Percentiles rank a stretch among this genome's conserved stretches.
Conservation (phyloP, 208 protist species). For the Trichomonas tenax region DNA sequence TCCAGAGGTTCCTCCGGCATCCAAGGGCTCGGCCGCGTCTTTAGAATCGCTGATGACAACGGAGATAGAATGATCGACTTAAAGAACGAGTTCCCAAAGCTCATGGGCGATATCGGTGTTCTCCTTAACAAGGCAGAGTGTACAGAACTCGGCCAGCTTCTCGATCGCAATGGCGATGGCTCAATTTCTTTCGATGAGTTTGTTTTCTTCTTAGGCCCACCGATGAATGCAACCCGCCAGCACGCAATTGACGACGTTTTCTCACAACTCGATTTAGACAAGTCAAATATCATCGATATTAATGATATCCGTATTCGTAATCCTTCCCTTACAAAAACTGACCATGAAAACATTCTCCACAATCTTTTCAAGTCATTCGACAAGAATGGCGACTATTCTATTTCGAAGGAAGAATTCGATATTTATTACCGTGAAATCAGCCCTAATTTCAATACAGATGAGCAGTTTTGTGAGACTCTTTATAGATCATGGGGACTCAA, state of each 20-base stretch:
- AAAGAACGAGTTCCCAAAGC: not conserved
- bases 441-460: not conserved
- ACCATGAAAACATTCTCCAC: not conserved
- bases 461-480: not conserved
- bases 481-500: not conserved
- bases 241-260: not conserved
- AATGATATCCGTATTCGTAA: not conserved
- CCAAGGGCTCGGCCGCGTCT: not conserved
- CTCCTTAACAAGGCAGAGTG: not conserved
- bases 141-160: not conserved
- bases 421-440: not conserved
- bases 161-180: not conserved
- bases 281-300: not conserved
- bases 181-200: not conserved
- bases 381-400: not conserved
- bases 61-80: not conserved
- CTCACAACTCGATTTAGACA: not conserved
- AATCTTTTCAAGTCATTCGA: not conserved
- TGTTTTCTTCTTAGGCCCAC: not conserved
- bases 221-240: not conserved
- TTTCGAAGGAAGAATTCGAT: not conserved
- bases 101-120: not conserved
- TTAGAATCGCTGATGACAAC: slow-evolving; percentile 17
- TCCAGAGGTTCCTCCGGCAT: not conserved
- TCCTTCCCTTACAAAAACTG: not conserved